phyloP scores from a whole-genome alignment of 139 green algal genomes.

The Ettlia oleoabundans region DNA sequence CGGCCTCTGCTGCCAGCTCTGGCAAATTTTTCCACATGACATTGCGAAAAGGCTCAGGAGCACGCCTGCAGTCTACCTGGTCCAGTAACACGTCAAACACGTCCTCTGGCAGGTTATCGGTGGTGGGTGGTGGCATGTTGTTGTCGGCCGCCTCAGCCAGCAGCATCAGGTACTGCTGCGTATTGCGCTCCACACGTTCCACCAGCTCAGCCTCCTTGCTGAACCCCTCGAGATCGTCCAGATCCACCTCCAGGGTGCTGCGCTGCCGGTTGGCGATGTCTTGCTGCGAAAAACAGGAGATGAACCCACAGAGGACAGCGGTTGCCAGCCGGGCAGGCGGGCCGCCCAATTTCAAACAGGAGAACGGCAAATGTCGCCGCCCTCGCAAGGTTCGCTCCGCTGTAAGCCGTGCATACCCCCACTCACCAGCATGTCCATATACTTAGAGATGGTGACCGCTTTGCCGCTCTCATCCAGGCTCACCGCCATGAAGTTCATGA shows the following conservation, averaged over 20 bases:
- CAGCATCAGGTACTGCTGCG: constrained; percentile 78
- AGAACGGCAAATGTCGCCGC: not conserved
- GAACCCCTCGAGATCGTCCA: constrained; percentile 81
- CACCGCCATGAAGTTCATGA: constrained; percentile 62
- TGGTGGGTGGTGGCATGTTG: constrained; percentile 71
- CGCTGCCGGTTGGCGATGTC: constrained; percentile 86
- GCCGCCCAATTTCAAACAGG: not conserved
- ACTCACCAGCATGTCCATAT: constrained; percentile 66
- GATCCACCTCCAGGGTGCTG: constrained; percentile 68
- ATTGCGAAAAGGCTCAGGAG: too few species aligned
- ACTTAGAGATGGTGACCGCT: constrained; percentile 53
- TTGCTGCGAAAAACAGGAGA: constrained; percentile 69
- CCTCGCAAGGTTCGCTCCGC: too few species aligned
- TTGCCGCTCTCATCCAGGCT: constrained; percentile 25
- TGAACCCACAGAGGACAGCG: too few species aligned
- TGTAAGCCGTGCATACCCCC: too few species aligned
- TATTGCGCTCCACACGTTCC: constrained; percentile 75
- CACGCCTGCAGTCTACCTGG: too few species aligned
- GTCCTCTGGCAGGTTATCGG: constrained; percentile 61
- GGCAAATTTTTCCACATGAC: not conserved
- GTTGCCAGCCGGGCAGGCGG: too few species aligned
- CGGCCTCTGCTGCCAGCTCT: not conserved
- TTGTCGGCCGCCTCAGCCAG: constrained; percentile 85
- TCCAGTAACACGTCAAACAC: constrained; percentile 85
- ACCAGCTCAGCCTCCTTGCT: constrained; percentile 57